Base-by-base conservation (phyloP, 805 yeast species). In the Metschnikowia gelsemii region DNA sequence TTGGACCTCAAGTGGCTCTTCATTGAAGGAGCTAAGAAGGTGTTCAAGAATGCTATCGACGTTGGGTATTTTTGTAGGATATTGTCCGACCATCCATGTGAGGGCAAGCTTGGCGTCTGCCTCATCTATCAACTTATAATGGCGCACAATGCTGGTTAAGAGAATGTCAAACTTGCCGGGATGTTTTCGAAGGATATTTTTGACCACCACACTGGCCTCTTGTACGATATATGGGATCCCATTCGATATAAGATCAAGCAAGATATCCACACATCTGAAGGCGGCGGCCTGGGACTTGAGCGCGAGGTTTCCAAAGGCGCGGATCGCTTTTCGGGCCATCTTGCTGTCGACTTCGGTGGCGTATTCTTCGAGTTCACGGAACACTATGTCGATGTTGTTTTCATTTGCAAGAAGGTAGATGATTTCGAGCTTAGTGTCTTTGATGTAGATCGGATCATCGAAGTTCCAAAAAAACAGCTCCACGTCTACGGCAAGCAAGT, bases 261-360 rank as follows among this genome's bases (percentile, higher is more conserved):
- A 61, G 1, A 80, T 76, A 5, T 75, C 73, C 3, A 87, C 83
- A 60, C 95, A 87, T 18, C 70, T 70, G 4, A 70, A 64, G 0
- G 90, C 81, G 0, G 86, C 79, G 7, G 61, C 60, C 19, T 79
- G 80, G 12, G 88, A 63, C 55, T 87, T 87, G 20, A 89, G 80
- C 0, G 96, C 95, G 16, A 91, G 66, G 55, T 89, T 87, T 2
- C 97, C 97, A 47, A 91, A 80, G 0, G 96, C 96, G 45, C 95
- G 67, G 3, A 91, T 80, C 0, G 97, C 89, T 55, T 88, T 86
- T 42, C 95, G 70, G 1, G 90, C 87, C 83, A 89, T 87, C 43
- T 84, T 84, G 18, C 82, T 76, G 61, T 90, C 96, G 11, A 87
- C 81, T 54, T 87, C 96, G 0, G 88, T 78, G 4, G 95, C 95